A percentile compares a stretch with the other conserved stretches of the same genome.
Evolutionary conservation across 192 early-diverging fungal genomes (phyloP).

Genomic region (Borealophlyctis nickersoniae): DNA sequence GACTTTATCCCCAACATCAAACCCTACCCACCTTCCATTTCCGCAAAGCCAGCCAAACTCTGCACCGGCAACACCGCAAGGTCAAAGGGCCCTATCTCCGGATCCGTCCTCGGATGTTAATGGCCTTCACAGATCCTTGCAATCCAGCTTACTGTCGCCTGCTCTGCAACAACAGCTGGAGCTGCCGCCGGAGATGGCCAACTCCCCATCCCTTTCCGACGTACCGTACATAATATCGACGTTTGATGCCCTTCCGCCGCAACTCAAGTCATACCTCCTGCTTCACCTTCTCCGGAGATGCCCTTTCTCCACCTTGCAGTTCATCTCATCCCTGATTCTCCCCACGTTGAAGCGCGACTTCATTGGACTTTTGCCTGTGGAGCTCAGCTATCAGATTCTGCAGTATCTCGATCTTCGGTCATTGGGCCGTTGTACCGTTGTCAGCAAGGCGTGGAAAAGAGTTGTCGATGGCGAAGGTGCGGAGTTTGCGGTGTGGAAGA

Average conservation of each 20-base stretch:
- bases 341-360: conserved; percentile 92
- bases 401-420: conserved; percentile 76
- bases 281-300: conserved; percentile 84
- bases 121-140: not conserved
- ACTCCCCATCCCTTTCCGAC: conserved; percentile 28
- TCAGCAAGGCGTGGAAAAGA: conserved; percentile 73
- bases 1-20: conserved; percentile 40
- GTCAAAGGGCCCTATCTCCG: not conserved
- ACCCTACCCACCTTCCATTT: conserved; percentile 6
- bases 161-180: conserved; percentile 3
- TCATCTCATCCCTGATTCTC: conserved; percentile 83
- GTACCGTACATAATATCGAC: conserved; percentile 61
- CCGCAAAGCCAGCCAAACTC: not conserved
- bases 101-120: not conserved
- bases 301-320: conserved; percentile 79
- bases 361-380: conserved; percentile 53
- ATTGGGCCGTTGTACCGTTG: conserved; percentile 76
- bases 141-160: not conserved
- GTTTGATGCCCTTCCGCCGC: conserved; percentile 74
- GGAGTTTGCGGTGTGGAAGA: conserved; percentile 53
- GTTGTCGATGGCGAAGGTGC: conserved; percentile 72
- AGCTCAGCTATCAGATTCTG: conserved; percentile 69
- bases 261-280: conserved; percentile 82
- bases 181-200: conserved; percentile 16
- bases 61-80: not conserved